A percentile compares a stretch with the other conserved stretches of the same genome.
Conservation (phyloP, 2,329 filamentous ascomycete species). For the Rugonectria rugulosa region DNA sequence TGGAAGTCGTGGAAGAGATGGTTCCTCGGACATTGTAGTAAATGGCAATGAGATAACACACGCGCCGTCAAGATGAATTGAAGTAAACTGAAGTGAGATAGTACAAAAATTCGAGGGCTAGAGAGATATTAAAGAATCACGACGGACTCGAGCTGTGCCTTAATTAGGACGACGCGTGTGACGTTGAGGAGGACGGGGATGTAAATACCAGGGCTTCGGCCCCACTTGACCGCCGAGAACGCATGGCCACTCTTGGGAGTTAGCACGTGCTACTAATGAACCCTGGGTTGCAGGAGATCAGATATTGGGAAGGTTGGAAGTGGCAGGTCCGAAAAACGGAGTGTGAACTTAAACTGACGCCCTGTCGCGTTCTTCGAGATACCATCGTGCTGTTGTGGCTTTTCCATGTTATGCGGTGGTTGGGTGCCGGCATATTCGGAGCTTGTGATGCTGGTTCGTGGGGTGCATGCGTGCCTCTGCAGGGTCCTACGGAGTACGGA, state of each 20-base stretch:
- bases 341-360: neutral
- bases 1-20: conserved; percentile 49
- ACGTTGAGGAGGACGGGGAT: conserved; percentile 31
- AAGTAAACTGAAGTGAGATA: neutral
- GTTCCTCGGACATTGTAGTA: conserved; percentile 50
- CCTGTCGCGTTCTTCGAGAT: neutral
- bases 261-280: conserved; percentile 36
- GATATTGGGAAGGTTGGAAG: neutral
- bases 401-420: neutral
- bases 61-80: neutral
- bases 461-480: neutral
- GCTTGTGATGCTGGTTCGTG: conserved; percentile 1
- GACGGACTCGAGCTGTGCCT: conserved; percentile 6
- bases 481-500: neutral
- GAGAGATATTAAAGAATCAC: conserved; percentile 3
- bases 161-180: conserved; percentile 21
- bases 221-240: conserved; percentile 31
- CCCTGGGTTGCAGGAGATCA: conserved; percentile 25
- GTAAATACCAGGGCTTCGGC: conserved; percentile 33
- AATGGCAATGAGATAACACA: neutral
- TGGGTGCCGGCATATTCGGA: conserved; percentile 4
- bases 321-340: conserved; percentile 15
- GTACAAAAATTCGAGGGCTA: neutral
- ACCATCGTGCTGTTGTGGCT: conserved; percentile 4
- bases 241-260: conserved; percentile 25